Conservation (phyloP, 192 early-diverging fungal genomes). For the Paraglomus brasilianum region DNA sequence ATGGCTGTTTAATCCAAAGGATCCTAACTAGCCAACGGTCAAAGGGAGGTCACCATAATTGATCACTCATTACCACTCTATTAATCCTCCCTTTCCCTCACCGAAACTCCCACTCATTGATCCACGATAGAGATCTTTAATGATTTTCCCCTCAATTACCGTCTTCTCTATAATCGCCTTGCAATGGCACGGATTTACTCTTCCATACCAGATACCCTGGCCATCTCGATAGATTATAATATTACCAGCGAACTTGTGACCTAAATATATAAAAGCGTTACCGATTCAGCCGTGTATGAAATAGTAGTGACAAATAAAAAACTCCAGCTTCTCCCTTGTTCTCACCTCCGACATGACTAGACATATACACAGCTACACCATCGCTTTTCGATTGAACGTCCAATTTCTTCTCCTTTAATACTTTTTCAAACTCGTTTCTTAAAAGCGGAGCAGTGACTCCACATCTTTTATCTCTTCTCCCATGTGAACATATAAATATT, state of each 20-base stretch:
- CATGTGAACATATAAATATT: slow-evolving; percentile 59
- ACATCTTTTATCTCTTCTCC: slow-evolving; percentile 58
- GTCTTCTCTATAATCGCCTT: slow-evolving; percentile 53
- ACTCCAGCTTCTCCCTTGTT: background rate
- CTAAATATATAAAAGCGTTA: slow-evolving; percentile 21
- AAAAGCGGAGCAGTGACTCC: slow-evolving; percentile 53
- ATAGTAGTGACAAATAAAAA: slow-evolving; percentile 16
- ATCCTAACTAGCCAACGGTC: background rate
- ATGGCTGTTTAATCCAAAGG: no score
- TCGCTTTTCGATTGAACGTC: slow-evolving; percentile 36
- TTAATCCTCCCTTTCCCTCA: slow-evolving; percentile 21
- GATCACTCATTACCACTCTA: slow-evolving; percentile 24
- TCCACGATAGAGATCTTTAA: slow-evolving; percentile 55
- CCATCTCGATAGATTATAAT: slow-evolving; percentile 54
- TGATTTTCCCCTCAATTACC: slow-evolving; percentile 46
- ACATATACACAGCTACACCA: slow-evolving; percentile 44
- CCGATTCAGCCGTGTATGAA: background rate
- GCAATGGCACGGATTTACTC: slow-evolving; percentile 53
- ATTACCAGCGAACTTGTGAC: slow-evolving; percentile 65
- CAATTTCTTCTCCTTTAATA: slow-evolving; percentile 48
- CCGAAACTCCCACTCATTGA: slow-evolving; percentile 54
- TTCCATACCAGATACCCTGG: slow-evolving; percentile 59
- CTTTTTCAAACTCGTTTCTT: slow-evolving; percentile 48
- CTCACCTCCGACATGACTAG: slow-evolving; percentile 59
- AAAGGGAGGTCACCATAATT: background rate